Evolutionary conservation across 768 basidiomycete genomes (phyloP).

Genomic region (Dacryopinax spathularia): DNA sequence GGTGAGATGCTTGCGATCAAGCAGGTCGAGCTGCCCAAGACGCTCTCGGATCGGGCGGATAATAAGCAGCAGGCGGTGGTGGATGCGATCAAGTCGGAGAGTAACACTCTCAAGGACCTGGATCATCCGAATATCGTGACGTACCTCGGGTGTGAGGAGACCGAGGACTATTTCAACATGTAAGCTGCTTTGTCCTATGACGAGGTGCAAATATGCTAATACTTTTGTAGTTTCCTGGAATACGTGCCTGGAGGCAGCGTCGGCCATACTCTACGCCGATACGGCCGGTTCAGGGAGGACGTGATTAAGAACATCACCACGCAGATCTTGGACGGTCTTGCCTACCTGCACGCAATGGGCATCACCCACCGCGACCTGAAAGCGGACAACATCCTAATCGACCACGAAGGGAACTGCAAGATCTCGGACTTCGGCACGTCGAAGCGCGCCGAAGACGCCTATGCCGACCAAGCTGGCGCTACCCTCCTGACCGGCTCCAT

Average conservation of each 20-base stretch:
- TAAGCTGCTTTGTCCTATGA: constrained; percentile 30
- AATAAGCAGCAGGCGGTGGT: constrained; percentile 71
- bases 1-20: constrained; percentile 99
- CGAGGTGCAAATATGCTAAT: constrained; percentile 9
- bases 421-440: constrained; percentile 98
- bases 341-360: constrained; percentile 81
- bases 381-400: constrained; percentile 95
- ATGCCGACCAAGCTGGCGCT: constrained; percentile 55
- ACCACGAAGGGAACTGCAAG: constrained; percentile 82
- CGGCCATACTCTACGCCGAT: constrained; percentile 74
- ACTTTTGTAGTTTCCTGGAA: constrained; percentile 68
- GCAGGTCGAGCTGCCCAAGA: constrained; percentile 90
- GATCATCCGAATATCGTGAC: constrained; percentile 97
- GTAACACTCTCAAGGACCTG: constrained; percentile 87
- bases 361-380: constrained; percentile 95
- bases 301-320: constrained; percentile 84
- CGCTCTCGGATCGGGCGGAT: constrained; percentile 82
- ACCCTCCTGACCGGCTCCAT: constrained; percentile 96
- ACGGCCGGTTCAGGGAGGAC: constrained; percentile 84
- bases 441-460: constrained; percentile 76
- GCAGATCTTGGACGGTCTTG: constrained; percentile 82
- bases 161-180: constrained; percentile 80
- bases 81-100: constrained; percentile 85
- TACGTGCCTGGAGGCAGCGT: constrained; percentile 97
- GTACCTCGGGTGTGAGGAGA: constrained; percentile 91